Conservation (phyloP, 139 green algal genomes). For the Diplosphaera chodatii region DNA sequence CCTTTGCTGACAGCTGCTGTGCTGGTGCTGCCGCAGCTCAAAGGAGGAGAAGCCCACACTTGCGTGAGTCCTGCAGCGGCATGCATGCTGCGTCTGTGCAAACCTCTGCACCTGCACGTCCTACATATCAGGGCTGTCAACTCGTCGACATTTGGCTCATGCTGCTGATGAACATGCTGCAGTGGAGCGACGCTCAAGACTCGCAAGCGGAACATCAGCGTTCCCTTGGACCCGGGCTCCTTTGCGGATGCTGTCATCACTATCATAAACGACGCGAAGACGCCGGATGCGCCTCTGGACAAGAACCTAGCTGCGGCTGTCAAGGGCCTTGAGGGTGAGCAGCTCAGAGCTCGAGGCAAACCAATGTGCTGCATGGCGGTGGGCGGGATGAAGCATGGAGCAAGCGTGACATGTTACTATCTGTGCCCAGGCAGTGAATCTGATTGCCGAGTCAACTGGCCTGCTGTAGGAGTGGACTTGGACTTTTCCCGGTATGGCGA, state of each 20-base stretch:
- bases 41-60: constrained; percentile 87
- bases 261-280: constrained; percentile 71
- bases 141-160: too few relatives aligned
- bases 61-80: constrained; percentile 65
- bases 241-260: constrained; percentile 87
- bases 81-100: too few relatives aligned
- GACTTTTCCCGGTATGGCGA: constrained; percentile 95
- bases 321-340: constrained; percentile 43
- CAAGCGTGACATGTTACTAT: too few relatives aligned
- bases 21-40: constrained; percentile 48
- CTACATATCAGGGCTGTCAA: background rate
- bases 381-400: too few relatives aligned
- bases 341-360: too few relatives aligned
- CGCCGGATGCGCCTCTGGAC: constrained; percentile 44
- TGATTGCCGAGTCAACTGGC: background rate
- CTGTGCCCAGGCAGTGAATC: too few relatives aligned
- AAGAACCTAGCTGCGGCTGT: constrained; percentile 63
- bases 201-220: constrained; percentile 93
- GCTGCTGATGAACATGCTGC: constrained; percentile 9
- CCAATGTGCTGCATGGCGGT: too few relatives aligned
- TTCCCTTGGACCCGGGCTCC: constrained; percentile 84
- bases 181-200: constrained; percentile 91
- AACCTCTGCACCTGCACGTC: too few relatives aligned
- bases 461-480: constrained; percentile 53
- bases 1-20: too few relatives aligned